A percentile compares a stretch with the other conserved stretches of the same genome.
Conservation (phyloP, 1,284 basidiomycete genomes). For the Marasmius oreades region DNA sequence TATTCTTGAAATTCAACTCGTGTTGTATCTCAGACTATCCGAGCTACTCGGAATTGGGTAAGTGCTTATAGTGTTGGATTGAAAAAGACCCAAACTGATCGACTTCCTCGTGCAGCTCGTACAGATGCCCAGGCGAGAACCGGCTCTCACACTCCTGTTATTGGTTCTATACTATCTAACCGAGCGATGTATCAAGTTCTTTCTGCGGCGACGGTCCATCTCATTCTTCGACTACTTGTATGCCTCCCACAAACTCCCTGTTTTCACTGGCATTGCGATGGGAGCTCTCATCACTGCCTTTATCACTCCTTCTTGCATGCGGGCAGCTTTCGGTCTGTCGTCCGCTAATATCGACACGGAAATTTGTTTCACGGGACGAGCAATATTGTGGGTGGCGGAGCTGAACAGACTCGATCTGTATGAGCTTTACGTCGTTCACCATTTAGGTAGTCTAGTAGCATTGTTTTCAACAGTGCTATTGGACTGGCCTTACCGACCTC, state of each 20-base stretch:
- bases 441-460: constrained; percentile 17
- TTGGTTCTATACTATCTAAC: not conserved
- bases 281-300: constrained; percentile 18
- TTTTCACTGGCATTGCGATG: constrained; percentile 2
- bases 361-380: constrained; percentile 18
- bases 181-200: not conserved
- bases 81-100: no score
- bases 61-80: no score
- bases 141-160: not conserved
- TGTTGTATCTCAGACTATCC: no score
- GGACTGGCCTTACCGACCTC: constrained; percentile 6
- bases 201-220: not conserved
- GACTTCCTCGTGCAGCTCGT: no score
- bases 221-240: not conserved
- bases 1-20: no score
- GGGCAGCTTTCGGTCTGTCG: not conserved
- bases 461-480: constrained; percentile 15
- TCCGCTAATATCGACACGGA: not conserved
- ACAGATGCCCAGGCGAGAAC: not conserved
- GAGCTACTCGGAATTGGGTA: no score
- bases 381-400: constrained; percentile 20
- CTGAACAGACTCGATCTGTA: constrained; percentile 21
- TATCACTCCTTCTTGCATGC: not conserved
- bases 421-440: constrained; percentile 18
- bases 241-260: not conserved